Evolutionary conservation across 2,329 filamentous ascomycete genomes (phyloP).

Genomic region (Sporothrix brasiliensis): DNA sequence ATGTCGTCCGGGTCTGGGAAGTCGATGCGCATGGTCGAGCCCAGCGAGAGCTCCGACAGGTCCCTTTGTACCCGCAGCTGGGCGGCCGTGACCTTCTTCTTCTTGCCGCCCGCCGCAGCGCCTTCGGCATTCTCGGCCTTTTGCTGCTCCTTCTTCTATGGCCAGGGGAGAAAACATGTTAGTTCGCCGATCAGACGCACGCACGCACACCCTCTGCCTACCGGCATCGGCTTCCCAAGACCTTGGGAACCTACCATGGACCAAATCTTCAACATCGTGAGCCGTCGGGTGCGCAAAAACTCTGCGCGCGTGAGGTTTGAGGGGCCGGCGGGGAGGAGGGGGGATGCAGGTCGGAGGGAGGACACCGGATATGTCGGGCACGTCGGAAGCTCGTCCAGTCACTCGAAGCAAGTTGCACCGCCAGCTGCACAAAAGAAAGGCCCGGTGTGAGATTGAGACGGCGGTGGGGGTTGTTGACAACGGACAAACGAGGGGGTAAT

Average conservation of each 20-base stretch:
- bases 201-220: too few species aligned
- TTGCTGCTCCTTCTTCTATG: slow-evolving; percentile 91
- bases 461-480: background rate
- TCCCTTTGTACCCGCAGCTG: slow-evolving; percentile 96
- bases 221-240: slow-evolving; percentile 34
- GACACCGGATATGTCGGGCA: background rate
- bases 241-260: slow-evolving; percentile 72
- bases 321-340: background rate
- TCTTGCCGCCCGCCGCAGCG: slow-evolving; percentile 70
- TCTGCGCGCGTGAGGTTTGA: background rate
- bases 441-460: background rate
- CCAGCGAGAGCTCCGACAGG: slow-evolving; percentile 77
- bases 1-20: slow-evolving; percentile 85
- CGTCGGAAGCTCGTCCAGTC: background rate
- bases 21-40: slow-evolving; percentile 76
- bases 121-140: slow-evolving; percentile 83
- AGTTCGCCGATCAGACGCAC: background rate
- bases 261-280: slow-evolving; percentile 98
- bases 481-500: background rate
- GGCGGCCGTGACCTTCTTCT: slow-evolving; percentile 98
- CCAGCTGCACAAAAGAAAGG: background rate
- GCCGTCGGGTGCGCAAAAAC: slow-evolving; percentile 23
- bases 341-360: background rate
- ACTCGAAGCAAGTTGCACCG: background rate
- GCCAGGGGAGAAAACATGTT: background rate